Conservation (phyloP, 1,284 basidiomycete species). For the Marasmius fiardii region DNA sequence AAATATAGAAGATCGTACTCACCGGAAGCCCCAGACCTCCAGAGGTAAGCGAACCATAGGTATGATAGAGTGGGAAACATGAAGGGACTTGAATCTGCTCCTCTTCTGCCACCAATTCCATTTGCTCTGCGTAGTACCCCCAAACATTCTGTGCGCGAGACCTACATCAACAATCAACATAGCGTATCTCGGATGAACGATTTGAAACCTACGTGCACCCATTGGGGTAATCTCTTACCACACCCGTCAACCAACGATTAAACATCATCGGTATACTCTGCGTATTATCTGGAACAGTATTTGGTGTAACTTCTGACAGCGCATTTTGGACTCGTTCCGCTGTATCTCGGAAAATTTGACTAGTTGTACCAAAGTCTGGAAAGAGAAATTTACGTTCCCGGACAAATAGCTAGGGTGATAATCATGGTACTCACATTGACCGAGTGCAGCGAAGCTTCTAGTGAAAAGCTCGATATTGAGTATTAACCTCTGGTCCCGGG, state of each 20-base stretch:
- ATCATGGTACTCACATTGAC: background rate
- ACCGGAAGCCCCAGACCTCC: too few relatives aligned
- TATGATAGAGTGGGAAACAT: background rate
- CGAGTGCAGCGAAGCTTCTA: conserved; percentile 15
- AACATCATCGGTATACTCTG: background rate
- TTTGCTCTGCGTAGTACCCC: background rate
- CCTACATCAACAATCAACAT: background rate
- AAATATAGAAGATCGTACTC: too few relatives aligned
- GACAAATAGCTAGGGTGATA: background rate
- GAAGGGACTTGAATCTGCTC: background rate
- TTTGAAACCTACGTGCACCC: background rate
- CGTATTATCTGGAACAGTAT: background rate
- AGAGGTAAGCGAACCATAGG: background rate
- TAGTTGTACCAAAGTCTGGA: background rate
- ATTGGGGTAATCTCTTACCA: background rate
- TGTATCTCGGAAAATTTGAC: background rate
- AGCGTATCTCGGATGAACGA: background rate
- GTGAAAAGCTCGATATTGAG: conserved; percentile 11
- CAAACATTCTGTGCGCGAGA: background rate
- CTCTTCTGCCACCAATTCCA: background rate
- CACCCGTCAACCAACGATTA: background rate
- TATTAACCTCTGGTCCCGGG: background rate
- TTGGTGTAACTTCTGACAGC: background rate
- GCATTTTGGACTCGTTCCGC: background rate
- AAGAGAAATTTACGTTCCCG: background rate